Evolutionary conservation across 2,329 filamentous ascomycete genomes (phyloP).

Genomic region (Zasmidium cellare): DNA sequence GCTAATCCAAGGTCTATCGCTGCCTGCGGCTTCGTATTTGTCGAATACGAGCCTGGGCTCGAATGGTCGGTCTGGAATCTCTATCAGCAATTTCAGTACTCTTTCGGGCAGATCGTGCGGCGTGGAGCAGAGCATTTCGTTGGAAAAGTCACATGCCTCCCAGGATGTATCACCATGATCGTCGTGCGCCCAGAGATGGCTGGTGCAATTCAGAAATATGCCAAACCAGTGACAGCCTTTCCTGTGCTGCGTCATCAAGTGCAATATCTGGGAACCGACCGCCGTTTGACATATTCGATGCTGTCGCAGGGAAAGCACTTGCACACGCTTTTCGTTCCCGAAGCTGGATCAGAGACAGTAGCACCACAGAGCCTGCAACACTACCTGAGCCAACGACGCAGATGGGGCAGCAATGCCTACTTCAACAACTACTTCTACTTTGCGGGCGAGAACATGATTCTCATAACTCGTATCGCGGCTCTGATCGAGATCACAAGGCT

Average conservation of each 20-base stretch:
- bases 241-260: constrained; percentile 27
- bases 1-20: constrained; percentile 25
- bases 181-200: constrained; percentile 26
- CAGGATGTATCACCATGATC: constrained; percentile 29
- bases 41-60: constrained; percentile 25
- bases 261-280: constrained; percentile 27
- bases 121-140: constrained; percentile 24
- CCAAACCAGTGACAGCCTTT: constrained; percentile 24
- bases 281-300: constrained; percentile 26
- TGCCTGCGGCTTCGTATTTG: constrained; percentile 25
- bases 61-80: constrained; percentile 29
- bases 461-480: constrained; percentile 34
- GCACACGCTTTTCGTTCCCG: constrained; percentile 35
- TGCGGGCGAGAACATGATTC: constrained; percentile 39
- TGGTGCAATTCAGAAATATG: constrained; percentile 25
- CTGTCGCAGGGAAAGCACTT: constrained; percentile 21
- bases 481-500: constrained; percentile 35
- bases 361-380: constrained; percentile 37
- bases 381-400: constrained; percentile 36
- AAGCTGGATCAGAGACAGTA: constrained; percentile 37
- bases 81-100: constrained; percentile 29
- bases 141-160: constrained; percentile 27
- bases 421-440: constrained; percentile 41
- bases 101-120: constrained; percentile 27
- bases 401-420: constrained; percentile 40